Evolutionary conservation across 805 yeast species (phyloP).

Genomic region (Soucietia sequanensis): DNA sequence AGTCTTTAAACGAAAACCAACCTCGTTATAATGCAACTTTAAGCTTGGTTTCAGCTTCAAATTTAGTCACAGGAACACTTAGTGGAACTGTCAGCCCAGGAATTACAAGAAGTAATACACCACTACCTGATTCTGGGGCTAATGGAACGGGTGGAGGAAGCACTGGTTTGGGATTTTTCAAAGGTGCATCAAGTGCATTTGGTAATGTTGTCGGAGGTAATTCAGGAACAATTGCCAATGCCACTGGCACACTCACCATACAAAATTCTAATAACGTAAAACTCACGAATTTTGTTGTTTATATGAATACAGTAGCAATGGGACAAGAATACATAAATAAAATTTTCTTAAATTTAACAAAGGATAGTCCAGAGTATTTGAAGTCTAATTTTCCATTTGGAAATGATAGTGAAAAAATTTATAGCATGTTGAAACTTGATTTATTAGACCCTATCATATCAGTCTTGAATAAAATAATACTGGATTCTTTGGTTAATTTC

Average conservation of each 20-base stretch:
- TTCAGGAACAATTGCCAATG: conserved; percentile 19
- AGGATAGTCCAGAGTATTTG: conserved; percentile 20
- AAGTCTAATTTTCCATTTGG: conserved; percentile 33
- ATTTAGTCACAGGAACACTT: conserved; percentile 4
- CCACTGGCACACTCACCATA: conserved; percentile 14
- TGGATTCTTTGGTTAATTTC: conserved; percentile 46
- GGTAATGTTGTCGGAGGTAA: conserved; percentile 41
- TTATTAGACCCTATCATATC: conserved; percentile 30
- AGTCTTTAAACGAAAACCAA: conserved; percentile 35
- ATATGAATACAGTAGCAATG: conserved; percentile 70
- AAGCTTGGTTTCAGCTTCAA: conserved; percentile 12
- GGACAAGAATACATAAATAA: conserved; percentile 58
- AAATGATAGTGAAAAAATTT: conserved; percentile 31
- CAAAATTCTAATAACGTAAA: conserved; percentile 42
- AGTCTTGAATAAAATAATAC: conserved; percentile 39
- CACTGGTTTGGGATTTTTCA: conserved; percentile 34
- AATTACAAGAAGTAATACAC: conserved; percentile 28
- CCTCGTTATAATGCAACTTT: conserved; percentile 40
- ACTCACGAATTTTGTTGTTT: conserved; percentile 59
- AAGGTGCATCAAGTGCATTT: conserved; percentile 44
- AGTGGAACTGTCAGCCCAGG: conserved; percentile 21
- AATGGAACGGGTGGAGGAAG: conserved; percentile 21
- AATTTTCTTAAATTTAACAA: conserved; percentile 44
- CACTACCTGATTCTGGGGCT: conserved; percentile 28
- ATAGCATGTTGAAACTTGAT: conserved; percentile 27